Evolutionary conservation across 176 grass and related monocot species (phyloP).

Genomic region (Aegilops speltoides): DNA sequence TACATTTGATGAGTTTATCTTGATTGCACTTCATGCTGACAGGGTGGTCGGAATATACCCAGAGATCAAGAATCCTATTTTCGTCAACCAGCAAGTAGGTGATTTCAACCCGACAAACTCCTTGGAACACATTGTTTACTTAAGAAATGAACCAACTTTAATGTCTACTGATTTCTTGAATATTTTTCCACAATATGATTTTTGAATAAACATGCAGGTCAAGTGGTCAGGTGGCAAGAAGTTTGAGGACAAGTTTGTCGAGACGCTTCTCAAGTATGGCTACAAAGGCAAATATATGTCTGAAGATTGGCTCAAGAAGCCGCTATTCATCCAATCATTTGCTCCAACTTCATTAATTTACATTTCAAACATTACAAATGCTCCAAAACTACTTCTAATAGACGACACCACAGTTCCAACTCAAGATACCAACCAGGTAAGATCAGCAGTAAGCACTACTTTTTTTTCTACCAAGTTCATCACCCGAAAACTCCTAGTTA

Average conservation of each 20-base stretch:
- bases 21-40: slow-evolving; percentile 58
- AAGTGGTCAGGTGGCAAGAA: slow-evolving; percentile 61
- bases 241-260: slow-evolving; percentile 77
- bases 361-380: slow-evolving; percentile 68
- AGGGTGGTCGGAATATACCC: slow-evolving; percentile 88
- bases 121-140: background rate
- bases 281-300: slow-evolving; percentile 74
- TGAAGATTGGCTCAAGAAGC: slow-evolving; percentile 62
- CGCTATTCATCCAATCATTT: slow-evolving; percentile 80
- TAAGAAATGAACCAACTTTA: background rate
- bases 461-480: slow-evolving; percentile 17
- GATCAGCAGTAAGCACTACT: background rate
- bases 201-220: slow-evolving; percentile 46
- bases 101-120: background rate
- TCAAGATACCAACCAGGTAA: slow-evolving; percentile 86
- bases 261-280: slow-evolving; percentile 63
- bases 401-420: slow-evolving; percentile 51
- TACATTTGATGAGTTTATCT: slow-evolving; percentile 80
- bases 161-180: background rate
- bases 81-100: slow-evolving; percentile 81
- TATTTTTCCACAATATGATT: background rate
- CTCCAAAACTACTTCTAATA: slow-evolving; percentile 72
- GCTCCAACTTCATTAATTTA: slow-evolving; percentile 76
- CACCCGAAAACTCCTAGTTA: background rate
- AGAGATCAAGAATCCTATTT: slow-evolving; percentile 83